A percentile compares a stretch with the other conserved stretches of the same genome.
Conservation (phyloP, 2,329 filamentous ascomycete species). For the Cryoendolithus antarcticus region DNA sequence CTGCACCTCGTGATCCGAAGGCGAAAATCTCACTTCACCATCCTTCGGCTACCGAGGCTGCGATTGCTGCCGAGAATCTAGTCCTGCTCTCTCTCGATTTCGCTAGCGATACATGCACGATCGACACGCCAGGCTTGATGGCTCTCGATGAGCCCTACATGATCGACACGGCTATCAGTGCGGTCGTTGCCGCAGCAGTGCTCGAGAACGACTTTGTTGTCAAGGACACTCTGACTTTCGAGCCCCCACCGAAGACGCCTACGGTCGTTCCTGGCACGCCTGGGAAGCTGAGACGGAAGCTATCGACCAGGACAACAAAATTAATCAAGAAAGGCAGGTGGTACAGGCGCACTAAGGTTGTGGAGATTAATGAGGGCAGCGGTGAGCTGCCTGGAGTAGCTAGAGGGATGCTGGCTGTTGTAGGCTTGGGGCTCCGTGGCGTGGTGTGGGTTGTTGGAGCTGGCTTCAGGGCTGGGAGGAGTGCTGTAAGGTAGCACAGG, state of each 20-base stretch:
- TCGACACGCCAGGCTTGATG: constrained; percentile 33
- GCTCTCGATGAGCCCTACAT: constrained; percentile 33
- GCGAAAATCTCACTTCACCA: constrained; percentile 25
- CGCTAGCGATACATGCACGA: constrained; percentile 26
- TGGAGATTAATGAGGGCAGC: constrained; percentile 13
- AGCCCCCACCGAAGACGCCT: constrained; percentile 17
- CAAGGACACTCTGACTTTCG: constrained; percentile 17
- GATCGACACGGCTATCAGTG: constrained; percentile 31
- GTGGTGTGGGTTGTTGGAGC: constrained; percentile 30
- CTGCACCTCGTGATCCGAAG: constrained; percentile 8
- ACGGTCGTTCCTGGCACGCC: not conserved
- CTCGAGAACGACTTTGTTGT: constrained; percentile 27
- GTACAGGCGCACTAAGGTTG: constrained; percentile 5
- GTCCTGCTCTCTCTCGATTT: constrained; percentile 35
- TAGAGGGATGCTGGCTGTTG: constrained; percentile 26
- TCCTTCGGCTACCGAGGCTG: constrained; percentile 27
- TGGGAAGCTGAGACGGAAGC: constrained; percentile 13
- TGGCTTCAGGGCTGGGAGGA: constrained; percentile 27
- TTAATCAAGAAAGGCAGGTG: constrained; percentile 7
- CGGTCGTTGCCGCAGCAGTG: constrained; percentile 33
- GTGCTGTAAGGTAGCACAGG: not conserved
- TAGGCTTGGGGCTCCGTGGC: constrained; percentile 31
- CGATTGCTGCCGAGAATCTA: constrained; percentile 25
- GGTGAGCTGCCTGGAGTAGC: constrained; percentile 28
- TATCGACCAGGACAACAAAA: constrained; percentile 1